Evolutionary conservation across 1,139 yeast genomes (phyloP).

Genomic region (Pichia sp.): DNA sequence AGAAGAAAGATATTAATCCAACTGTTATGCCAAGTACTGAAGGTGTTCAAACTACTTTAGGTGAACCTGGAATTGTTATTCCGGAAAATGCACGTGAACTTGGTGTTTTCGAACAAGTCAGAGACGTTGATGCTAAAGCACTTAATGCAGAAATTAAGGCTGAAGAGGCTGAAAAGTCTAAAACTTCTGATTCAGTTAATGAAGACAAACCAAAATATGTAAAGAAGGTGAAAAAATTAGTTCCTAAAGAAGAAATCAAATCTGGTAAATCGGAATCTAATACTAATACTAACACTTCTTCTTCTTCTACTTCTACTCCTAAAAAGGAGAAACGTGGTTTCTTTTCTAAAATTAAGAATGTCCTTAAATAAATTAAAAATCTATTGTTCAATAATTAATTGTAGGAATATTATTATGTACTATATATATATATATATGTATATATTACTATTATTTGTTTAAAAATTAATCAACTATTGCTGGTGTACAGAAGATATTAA

Average conservation of each 20-base stretch:
- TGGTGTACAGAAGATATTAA: too few species aligned
- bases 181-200: not conserved
- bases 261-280: conserved; percentile 2
- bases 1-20: conserved; percentile 32
- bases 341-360: too few species aligned
- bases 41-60: conserved; percentile 37
- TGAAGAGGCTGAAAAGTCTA: not conserved
- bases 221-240: conserved; percentile 29
- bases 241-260: conserved; percentile 11
- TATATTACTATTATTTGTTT: too few species aligned
- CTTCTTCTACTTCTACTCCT: too few species aligned
- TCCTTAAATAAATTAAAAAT: too few species aligned
- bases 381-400: too few species aligned
- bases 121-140: conserved; percentile 42
- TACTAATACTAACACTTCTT: too few species aligned
- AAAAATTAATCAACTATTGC: too few species aligned
- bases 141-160: conserved; percentile 33
- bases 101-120: conserved; percentile 42
- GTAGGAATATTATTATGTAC: too few species aligned
- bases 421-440: too few species aligned
- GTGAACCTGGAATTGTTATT: conserved; percentile 56
- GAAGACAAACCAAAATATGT: conserved; percentile 26
- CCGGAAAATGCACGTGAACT: conserved; percentile 45
- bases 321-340: too few species aligned
- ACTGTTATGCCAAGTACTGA: conserved; percentile 55